These are phyloP conservation scores for Serendipita sp. DNA, from an alignment of 768 basidiomycete species.

Conservation along the genomic window DNA sequence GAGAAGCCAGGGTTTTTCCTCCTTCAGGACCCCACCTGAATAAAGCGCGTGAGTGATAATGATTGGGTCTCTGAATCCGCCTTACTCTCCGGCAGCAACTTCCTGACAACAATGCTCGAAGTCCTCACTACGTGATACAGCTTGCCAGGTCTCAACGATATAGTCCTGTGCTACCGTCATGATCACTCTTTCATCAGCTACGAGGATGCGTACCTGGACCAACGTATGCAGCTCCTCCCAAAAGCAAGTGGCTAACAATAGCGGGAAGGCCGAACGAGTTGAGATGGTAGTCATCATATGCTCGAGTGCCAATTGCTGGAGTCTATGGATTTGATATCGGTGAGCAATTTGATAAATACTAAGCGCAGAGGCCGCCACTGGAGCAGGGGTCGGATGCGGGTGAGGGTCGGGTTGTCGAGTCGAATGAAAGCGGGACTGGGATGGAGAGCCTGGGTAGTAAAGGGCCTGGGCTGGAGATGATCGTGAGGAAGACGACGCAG, in stretches of 20 bases:
- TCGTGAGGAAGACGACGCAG: constrained; percentile 12
- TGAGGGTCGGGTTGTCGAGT: constrained; percentile 36
- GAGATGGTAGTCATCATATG: constrained; percentile 58
- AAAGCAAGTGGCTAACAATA: constrained; percentile 47
- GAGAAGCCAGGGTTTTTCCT: constrained; percentile 46
- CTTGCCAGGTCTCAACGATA: constrained; percentile 61
- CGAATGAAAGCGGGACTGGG: constrained; percentile 13
- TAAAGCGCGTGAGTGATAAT: not conserved
- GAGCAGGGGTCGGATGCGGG: constrained; percentile 45
- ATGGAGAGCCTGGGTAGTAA: constrained; percentile 6
- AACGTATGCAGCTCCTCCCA: constrained; percentile 49
- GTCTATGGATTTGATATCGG: constrained; percentile 48
- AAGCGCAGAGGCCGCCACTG: constrained; percentile 51
- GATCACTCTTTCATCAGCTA: constrained; percentile 8
- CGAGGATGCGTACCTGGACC: constrained; percentile 32
- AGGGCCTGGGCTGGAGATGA: not conserved
- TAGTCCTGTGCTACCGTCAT: constrained; percentile 33
- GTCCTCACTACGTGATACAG: constrained; percentile 42
- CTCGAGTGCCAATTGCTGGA: constrained; percentile 50
- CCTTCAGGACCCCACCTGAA: constrained; percentile 54
- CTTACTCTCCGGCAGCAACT: constrained; percentile 58
- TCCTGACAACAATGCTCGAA: constrained; percentile 58
- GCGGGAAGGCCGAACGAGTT: constrained; percentile 45
- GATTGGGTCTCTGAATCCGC: not conserved
- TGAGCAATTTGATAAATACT: constrained; percentile 65